Evolutionary conservation across 2,329 filamentous ascomycete species (phyloP).

Genomic region (Juglanconis juglandina): DNA sequence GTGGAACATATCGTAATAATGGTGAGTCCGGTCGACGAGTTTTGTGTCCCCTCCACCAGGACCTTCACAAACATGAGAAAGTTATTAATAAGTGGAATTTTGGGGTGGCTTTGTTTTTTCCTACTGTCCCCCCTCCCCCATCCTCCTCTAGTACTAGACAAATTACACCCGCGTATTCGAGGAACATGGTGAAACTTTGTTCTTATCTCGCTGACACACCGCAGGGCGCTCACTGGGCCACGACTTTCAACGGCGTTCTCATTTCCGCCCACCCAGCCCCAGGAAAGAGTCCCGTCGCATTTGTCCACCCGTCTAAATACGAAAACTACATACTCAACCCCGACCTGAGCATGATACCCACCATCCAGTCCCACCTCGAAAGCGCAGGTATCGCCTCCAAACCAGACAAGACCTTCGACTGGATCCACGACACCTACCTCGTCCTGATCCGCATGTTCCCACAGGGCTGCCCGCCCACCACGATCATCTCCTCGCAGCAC

Average conservation of each 20-base stretch:
- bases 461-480: constrained; percentile 60
- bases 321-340: constrained; percentile 57
- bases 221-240: constrained; percentile 65
- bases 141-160: no score
- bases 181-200: not conserved
- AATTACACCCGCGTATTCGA: no score
- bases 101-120: no score
- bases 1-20: constrained; percentile 65
- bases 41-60: not conserved
- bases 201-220: not conserved
- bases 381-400: constrained; percentile 51
- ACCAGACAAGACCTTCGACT: constrained; percentile 57
- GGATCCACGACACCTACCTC: constrained; percentile 71
- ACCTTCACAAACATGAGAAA: not conserved
- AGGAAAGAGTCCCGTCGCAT: constrained; percentile 61
- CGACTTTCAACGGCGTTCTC: constrained; percentile 52
- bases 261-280: constrained; percentile 60
- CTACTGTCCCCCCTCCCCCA: no score
- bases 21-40: constrained; percentile 34
- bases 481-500: constrained; percentile 42
- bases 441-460: constrained; percentile 70
- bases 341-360: constrained; percentile 50
- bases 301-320: constrained; percentile 65
- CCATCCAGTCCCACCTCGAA: constrained; percentile 47
- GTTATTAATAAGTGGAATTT: no score